A percentile compares a stretch with the other conserved stretches of the same genome.
Conservation (phyloP, 495 filamentous ascomycete genomes). For the Penicillium paxilli region DNA sequence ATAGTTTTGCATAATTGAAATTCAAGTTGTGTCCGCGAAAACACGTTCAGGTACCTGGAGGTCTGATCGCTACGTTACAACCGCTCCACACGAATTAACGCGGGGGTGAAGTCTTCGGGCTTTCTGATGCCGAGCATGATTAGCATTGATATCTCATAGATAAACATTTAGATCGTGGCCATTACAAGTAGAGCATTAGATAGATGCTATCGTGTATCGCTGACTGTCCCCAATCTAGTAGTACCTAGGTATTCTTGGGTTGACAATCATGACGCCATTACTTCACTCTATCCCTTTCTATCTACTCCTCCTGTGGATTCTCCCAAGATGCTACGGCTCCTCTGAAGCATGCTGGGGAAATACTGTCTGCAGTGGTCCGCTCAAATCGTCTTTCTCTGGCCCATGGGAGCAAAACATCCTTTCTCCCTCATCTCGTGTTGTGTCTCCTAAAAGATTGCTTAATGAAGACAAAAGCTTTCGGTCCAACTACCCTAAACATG, state of each 20-base stretch:
- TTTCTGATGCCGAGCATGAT: neutral
- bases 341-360: neutral
- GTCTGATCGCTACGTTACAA: neutral
- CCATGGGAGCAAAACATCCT: neutral
- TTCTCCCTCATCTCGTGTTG: neutral
- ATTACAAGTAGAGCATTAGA: no score
- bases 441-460: neutral
- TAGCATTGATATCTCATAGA: no score
- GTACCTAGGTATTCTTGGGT: neutral
- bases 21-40: neutral
- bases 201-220: no score
- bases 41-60: neutral
- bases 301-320: neutral
- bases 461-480: neutral
- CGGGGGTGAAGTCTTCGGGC: neutral
- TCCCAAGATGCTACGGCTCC: neutral
- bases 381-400: neutral
- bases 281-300: neutral
- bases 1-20: neutral
- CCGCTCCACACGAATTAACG: neutral
- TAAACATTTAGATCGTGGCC: no score
- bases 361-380: neutral
- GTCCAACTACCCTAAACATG: neutral
- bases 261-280: neutral
- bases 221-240: no score